These are phyloP conservation scores for Saccharum officinarum DNA, from an alignment of 176 grass and related monocot genomes.

Conservation along the genomic window DNA sequence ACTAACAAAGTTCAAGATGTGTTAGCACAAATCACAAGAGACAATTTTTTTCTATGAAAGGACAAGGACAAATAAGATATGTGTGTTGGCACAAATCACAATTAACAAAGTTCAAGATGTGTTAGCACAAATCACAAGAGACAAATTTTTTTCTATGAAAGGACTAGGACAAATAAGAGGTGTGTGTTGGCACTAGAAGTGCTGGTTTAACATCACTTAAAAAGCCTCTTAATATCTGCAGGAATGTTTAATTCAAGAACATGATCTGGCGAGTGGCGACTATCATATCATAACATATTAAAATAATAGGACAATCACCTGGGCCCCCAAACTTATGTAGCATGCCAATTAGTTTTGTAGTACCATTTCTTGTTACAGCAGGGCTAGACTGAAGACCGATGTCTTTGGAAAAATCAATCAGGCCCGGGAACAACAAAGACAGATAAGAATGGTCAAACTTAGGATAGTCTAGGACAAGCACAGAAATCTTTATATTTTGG, in stretches of 20 bases:
- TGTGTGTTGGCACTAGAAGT: slow-evolving; percentile 79
- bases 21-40: too few species aligned
- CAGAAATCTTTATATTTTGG: not conserved
- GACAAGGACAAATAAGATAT: too few species aligned
- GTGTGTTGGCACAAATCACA: too few species aligned
- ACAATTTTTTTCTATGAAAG: too few species aligned
- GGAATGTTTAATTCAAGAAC: slow-evolving; percentile 35
- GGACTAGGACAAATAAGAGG: too few species aligned
- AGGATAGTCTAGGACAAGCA: not conserved
- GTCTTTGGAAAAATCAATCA: slow-evolving; percentile 97
- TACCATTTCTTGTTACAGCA: slow-evolving; percentile 83
- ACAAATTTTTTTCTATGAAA: too few species aligned
- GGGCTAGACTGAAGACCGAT: slow-evolving; percentile 81
- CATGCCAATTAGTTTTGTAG: slow-evolving; percentile 64
- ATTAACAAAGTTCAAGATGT: too few species aligned
- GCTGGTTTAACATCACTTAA: slow-evolving; percentile 93
- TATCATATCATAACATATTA: slow-evolving; percentile 21
- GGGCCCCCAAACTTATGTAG: slow-evolving; percentile 36
- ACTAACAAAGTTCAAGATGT: too few species aligned
- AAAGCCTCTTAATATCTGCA: slow-evolving; percentile 93
- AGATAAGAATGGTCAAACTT: not conserved
- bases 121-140: too few species aligned
- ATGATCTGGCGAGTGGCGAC: not conserved
- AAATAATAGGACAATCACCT: slow-evolving; percentile 54
- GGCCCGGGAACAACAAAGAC: slow-evolving; percentile 54